Evolutionary conservation across 169 alveolate genomes (phyloP), one percentile per base, ranked within the genome.

Genomic region (Plasmodium inui): DNA sequence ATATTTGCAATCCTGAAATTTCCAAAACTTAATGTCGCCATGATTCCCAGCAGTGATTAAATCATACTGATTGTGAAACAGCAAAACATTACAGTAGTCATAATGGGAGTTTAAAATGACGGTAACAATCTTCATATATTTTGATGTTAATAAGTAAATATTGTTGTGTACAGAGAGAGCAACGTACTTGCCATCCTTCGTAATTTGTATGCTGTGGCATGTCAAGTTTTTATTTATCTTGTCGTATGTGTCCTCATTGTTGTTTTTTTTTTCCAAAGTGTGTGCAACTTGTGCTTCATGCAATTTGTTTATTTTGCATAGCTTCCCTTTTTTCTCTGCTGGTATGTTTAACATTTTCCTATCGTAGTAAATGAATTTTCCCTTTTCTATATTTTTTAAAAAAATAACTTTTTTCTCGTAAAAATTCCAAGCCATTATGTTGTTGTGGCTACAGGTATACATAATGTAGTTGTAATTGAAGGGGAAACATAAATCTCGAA

Each of bases 361-460:
- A 89, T 89, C 90, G 50, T 89, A 89, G 61, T 61, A 89, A 4
- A 89, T 39, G 73, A 89, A 89, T 79, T 89, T 89, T 1, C 89
- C 89, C 28, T 89, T 89, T 19, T 80, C 61, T 67, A 89, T 89
- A 67, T 89, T 89, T 79, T 67, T 89, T 67, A 78, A 79, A 79
- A 78, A 89, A 37, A 89, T 89, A 50, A 19, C 83, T 71, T 73
- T 89, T 61, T 79, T 89, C 41, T 89, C 94, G 72, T 89, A 89
- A 79, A 89, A 89, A 41, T 79, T 53, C 94, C 94, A 89, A 39
- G 94, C 94, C 94, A 78, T 89, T 22, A 89, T 30, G 72, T 44
- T 89, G 50, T 89, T 89, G n/a, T 79, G 46, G 41, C 94, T 79
- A 57, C 94, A 89, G 71, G 94, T 89, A 50, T 89, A 89, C 94